Base-by-base conservation (phyloP, 2,329 filamentous ascomycete genomes). In the Ceratocystiopsis sp. region DNA sequence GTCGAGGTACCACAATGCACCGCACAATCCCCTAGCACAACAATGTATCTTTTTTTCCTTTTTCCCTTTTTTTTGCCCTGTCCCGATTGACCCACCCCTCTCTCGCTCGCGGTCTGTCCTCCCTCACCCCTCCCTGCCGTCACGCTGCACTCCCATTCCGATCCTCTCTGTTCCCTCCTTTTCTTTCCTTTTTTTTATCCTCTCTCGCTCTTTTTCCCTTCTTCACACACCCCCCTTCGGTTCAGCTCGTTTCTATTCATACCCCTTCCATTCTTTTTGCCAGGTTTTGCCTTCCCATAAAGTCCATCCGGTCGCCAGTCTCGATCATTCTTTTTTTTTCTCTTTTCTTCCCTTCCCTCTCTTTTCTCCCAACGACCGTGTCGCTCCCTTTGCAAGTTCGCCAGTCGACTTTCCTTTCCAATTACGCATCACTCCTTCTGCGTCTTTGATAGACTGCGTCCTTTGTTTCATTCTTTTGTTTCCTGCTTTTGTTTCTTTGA, bases 401-500 rank as follows among this genome's bases (percentile, higher is more conserved):
- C 12, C 25, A 15, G 25, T 29, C 25, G 25, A 29, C 25, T 29
- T 52, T 52, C 51, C 48, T 45, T 50, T 48, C 51, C 50, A 52
- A 52, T 48, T 44, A 53, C 54, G 54, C 57, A 61, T 60, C 58
- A 62, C 56, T 57, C 57, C 49, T 60, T 60, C 54, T 57, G 64
- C 60, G 62, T 69, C 67, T 70, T 71, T 69, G 67, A 71, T 53
- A 71, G 67, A 69, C 60, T 48, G 60, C 61, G 52, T 54, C 42
- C 51, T 47, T 41, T 42, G 34, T 48, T 48, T 40, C 32, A 34
- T 45, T 36, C 35, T 45, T 43, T 37, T 18, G 21, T 15, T 43
- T 19, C 9, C 13, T 37, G 5, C 21, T 25, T 16, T 15, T 8
- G 33, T 29, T 32, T 39, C 19, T 39, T 39, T 13, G 19, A 12